Base-by-base conservation (phyloP, 495 filamentous ascomycete genomes). In the Aspergillus homomorphus region DNA sequence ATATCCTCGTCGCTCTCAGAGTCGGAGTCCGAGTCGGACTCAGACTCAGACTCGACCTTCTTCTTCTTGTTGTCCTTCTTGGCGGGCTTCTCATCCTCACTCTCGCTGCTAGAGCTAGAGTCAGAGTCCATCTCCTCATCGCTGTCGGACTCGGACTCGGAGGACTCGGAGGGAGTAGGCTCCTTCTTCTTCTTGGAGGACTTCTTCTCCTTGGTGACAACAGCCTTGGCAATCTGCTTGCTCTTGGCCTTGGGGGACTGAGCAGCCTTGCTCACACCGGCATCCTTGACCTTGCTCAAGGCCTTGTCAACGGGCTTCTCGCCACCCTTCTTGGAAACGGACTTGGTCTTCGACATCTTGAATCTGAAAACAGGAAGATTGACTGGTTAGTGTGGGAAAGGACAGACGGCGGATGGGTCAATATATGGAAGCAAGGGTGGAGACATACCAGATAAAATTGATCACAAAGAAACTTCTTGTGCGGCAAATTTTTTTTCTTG, bases 301-400 rank as follows among this genome's bases (percentile, higher is more conserved):
- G 69, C 55, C 73, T 81, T 81, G 73, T 70, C 69, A 68, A 68
- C 67, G 55, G 68, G 60, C 69, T 79, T 79, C 55, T 80, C 73
- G 57, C 62, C 69, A 58, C 58, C 69, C 70, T 77, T 77, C 53
- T 63, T 66, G 63, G 71, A 41, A 71, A 73, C 68, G 51, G 70
- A 66, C 71, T 82, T 82, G 53, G 78, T 75, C 71, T 82, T 82
- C 48, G 77, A 80, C 80, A 83, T 83, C 64, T 63, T 74, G 68
- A 67, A 64, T 74, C 59, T 46, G 59, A 45, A n/a, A 30, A 57
- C 2, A 23, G 45, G 1, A 61, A 20, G 28, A 2, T 46, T 18
- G 28, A 15, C 23, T 52, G 28, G 66, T 76, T 70, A 76, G 73
- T 56, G 19, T 22, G 53, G 24, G 20, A 4, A 19, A 19, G 24